Conservation (phyloP, 1,284 basidiomycete species). For the Irpex sp. region DNA sequence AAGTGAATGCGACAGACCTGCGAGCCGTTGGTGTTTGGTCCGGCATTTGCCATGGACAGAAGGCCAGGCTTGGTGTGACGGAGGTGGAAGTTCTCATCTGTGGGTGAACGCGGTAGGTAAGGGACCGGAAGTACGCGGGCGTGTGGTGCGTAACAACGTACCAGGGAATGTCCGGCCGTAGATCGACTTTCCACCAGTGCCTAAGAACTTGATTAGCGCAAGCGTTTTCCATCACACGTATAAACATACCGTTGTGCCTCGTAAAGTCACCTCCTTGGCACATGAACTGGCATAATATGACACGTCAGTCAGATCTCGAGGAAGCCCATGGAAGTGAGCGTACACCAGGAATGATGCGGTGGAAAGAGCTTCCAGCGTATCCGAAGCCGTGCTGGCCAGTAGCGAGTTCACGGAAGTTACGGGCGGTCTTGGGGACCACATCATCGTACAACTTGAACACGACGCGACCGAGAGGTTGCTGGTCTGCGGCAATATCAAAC, state of each 20-base stretch:
- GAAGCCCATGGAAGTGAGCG: slow-evolving; percentile 6
- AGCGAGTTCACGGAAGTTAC: slow-evolving; percentile 79
- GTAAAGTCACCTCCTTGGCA: slow-evolving; percentile 83
- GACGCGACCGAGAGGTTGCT: slow-evolving; percentile 69
- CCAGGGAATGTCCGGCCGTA: slow-evolving; percentile 82
- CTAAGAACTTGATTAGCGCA: slow-evolving; percentile 17
- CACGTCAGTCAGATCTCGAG: background rate
- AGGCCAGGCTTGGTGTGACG: slow-evolving; percentile 81
- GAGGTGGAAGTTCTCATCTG: slow-evolving; percentile 85
- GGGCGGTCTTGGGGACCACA: slow-evolving; percentile 68
- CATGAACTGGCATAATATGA: slow-evolving; percentile 61
- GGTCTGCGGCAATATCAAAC: slow-evolving; percentile 83
- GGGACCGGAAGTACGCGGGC: background rate
- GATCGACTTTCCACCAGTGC: slow-evolving; percentile 83
- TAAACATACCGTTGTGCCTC: slow-evolving; percentile 56
- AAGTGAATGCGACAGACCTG: slow-evolving; percentile 39
- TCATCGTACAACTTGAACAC: slow-evolving; percentile 71
- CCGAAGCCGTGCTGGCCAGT: slow-evolving; percentile 76
- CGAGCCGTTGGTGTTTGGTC: slow-evolving; percentile 70
- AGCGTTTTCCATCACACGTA: background rate
- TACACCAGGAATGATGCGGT: slow-evolving; percentile 77
- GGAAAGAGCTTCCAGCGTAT: slow-evolving; percentile 71
- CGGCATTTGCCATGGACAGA: slow-evolving; percentile 90
- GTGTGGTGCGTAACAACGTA: slow-evolving; percentile 28
- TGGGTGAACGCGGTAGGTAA: background rate